Evolutionary conservation across 2,329 filamentous ascomycete genomes (phyloP).

Genomic region (Dichotomopilus funicola): DNA sequence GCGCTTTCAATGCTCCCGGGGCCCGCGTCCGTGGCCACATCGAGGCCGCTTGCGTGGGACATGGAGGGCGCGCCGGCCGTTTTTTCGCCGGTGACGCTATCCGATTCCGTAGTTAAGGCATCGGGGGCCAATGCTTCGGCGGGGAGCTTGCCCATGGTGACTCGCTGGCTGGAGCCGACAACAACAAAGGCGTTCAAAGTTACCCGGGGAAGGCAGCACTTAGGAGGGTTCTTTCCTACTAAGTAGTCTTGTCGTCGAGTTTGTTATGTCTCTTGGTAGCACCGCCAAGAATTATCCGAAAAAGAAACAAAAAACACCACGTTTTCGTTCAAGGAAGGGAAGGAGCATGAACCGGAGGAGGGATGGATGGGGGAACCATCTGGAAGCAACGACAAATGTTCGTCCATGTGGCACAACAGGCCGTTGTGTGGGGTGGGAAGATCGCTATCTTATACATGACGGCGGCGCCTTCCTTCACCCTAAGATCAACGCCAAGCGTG

Average conservation of each 20-base stretch:
- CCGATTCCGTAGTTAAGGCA: conserved; percentile 21
- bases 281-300: too few relatives aligned
- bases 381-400: too few relatives aligned
- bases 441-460: conserved; percentile 2
- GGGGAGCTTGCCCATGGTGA: conserved; percentile 16
- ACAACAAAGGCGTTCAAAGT: too few relatives aligned
- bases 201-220: too few relatives aligned
- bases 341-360: background rate
- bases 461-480: background rate
- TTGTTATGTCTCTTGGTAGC: too few relatives aligned
- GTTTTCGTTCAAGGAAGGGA: too few relatives aligned
- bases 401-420: too few relatives aligned
- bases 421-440: background rate
- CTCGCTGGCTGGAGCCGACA: too few relatives aligned
- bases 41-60: too few relatives aligned
- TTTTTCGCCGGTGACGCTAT: conserved; percentile 24
- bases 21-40: conserved; percentile 2
- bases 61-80: conserved; percentile 4
- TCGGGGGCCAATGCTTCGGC: conserved; percentile 19
- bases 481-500: background rate
- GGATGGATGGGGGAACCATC: background rate
- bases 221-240: too few relatives aligned
- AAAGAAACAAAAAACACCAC: too few relatives aligned
- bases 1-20: conserved; percentile 19
- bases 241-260: too few relatives aligned